Evolutionary conservation across 169 alveolate genomes (phyloP).

Genomic region (Cryptosporidium tyzzeri): DNA sequence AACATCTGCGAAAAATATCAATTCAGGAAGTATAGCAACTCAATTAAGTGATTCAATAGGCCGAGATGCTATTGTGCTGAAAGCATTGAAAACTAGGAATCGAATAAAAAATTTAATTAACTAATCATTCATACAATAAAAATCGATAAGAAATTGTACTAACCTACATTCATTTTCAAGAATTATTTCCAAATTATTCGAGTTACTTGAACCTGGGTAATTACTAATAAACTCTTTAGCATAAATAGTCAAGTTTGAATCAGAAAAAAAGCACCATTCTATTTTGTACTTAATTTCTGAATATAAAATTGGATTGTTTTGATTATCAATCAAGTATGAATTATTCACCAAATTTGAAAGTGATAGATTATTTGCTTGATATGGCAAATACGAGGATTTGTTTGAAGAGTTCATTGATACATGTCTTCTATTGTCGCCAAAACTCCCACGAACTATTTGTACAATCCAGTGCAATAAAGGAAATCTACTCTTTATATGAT

Average conservation of each 20-base stretch:
- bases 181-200: slow-evolving; percentile 35
- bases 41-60: slow-evolving; percentile 58
- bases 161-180: slow-evolving; percentile 20
- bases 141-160: slow-evolving; percentile 36
- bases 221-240: slow-evolving; percentile 40
- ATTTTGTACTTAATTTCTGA: slow-evolving; percentile 51
- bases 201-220: slow-evolving; percentile 6
- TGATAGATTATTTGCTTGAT: not conserved
- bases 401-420: slow-evolving; percentile 11
- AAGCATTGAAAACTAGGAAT: slow-evolving; percentile 60
- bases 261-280: slow-evolving; percentile 32
- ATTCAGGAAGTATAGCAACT: slow-evolving; percentile 1
- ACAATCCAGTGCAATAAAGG: slow-evolving; percentile 67
- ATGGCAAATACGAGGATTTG: not conserved
- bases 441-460: slow-evolving; percentile 24
- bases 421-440: slow-evolving; percentile 33
- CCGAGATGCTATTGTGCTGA: slow-evolving; percentile 57
- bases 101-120: slow-evolving; percentile 61
- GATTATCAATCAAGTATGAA: slow-evolving; percentile 5
- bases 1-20: not conserved
- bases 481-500: slow-evolving; percentile 9
- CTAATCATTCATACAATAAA: slow-evolving; percentile 24
- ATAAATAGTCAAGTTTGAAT: not conserved
- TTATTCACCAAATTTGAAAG: not conserved
- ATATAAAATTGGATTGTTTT: not conserved